A percentile compares a stretch with the other conserved stretches of the same genome.
phyloP scores from a whole-genome alignment of 306 rosid species.

The Dryas alaskensis region DNA sequence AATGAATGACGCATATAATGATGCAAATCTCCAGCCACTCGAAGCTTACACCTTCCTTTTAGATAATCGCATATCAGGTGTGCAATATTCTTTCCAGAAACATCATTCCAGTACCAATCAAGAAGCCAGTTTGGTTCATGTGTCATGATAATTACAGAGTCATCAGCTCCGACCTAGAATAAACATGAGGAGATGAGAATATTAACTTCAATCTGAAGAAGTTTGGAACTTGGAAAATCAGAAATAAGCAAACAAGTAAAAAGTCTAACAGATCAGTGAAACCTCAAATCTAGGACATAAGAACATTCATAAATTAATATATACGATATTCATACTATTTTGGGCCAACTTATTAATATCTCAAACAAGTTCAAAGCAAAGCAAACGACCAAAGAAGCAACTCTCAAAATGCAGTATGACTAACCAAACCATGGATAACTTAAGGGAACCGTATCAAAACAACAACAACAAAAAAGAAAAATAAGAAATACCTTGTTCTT shows the following conservation, averaged over 20 bases:
- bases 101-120: conserved; percentile 90
- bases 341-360: background rate
- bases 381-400: background rate
- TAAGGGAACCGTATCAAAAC: background rate
- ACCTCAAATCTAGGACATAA: conserved; percentile 5
- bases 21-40: conserved; percentile 98
- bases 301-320: background rate
- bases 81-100: conserved; percentile 81
- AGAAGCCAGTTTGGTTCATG: conserved; percentile 95
- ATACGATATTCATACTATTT: background rate
- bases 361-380: background rate
- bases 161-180: conserved; percentile 69
- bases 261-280: background rate
- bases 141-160: conserved; percentile 82
- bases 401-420: background rate
- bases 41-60: conserved; percentile 91
- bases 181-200: conserved; percentile 27
- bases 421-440: background rate
- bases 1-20: conserved; percentile 98
- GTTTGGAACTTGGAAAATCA: background rate
- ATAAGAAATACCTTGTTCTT: conserved; percentile 61
- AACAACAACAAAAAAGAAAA: conserved; percentile 8
- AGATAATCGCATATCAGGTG: conserved; percentile 79
- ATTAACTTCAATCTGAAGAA: conserved; percentile 23
- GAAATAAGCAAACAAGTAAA: background rate